These are phyloP conservation scores for Zhuliangozyma parablackwelliae DNA, from an alignment of 1,139 yeast species.

Conservation along the genomic window DNA sequence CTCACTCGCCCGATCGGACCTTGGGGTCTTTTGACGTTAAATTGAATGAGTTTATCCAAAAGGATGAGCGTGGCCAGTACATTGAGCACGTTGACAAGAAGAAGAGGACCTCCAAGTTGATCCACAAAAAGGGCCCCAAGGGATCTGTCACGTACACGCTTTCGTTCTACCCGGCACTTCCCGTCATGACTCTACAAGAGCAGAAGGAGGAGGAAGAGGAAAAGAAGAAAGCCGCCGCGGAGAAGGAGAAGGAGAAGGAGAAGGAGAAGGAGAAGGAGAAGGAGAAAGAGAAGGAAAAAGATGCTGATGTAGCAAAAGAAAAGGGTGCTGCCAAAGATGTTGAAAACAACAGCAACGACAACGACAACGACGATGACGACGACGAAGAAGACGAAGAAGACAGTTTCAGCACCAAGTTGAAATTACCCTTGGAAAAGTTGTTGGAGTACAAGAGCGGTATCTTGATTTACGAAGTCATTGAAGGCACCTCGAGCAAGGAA, in stretches of 20 bases:
- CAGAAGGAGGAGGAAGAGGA: slow-evolving; percentile 50
- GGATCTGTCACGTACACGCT: slow-evolving; percentile 71
- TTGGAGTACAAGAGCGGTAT: slow-evolving; percentile 69
- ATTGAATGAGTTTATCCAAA: slow-evolving; percentile 61
- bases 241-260: slow-evolving; percentile 27
- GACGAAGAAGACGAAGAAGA: slow-evolving; percentile 33
- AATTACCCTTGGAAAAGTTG: slow-evolving; percentile 61
- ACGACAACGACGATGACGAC: slow-evolving; percentile 23
- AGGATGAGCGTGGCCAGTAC: slow-evolving; percentile 64
- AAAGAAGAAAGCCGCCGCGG: slow-evolving; percentile 22
- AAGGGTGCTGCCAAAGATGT: slow-evolving; percentile 10
- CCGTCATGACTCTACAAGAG: slow-evolving; percentile 74
- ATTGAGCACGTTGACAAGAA: slow-evolving; percentile 56
- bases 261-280: slow-evolving; percentile 19
- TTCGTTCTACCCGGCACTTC: slow-evolving; percentile 78
- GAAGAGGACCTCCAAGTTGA: slow-evolving; percentile 55
- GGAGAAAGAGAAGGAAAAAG: slow-evolving; percentile 14
- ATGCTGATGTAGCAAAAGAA: slow-evolving; percentile 14
- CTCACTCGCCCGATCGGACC: slow-evolving; percentile 71
- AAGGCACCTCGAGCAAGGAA: slow-evolving; percentile 50
- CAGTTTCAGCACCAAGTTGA: slow-evolving; percentile 42
- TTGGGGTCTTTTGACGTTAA: slow-evolving; percentile 77
- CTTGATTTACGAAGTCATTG: slow-evolving; percentile 60
- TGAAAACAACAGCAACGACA: slow-evolving; percentile 21
- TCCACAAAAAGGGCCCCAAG: slow-evolving; percentile 72